phyloP scores from a whole-genome alignment of 2,329 filamentous ascomycete species.

The Aspergillus oerlinghausenensis region DNA sequence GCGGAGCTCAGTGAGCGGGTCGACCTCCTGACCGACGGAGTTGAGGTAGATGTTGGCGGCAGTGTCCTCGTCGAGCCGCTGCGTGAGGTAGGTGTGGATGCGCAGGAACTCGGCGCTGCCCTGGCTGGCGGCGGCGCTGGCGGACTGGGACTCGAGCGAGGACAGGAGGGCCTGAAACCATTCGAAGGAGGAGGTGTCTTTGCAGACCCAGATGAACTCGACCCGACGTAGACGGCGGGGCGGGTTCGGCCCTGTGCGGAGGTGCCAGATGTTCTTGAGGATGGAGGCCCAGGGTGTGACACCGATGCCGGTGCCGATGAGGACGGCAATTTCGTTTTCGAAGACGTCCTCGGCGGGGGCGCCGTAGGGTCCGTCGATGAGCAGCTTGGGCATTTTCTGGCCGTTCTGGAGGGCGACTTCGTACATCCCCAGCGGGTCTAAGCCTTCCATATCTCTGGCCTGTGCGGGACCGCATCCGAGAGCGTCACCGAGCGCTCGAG shows the following conservation, averaged over 20 bases:
- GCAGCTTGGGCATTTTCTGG: constrained; percentile 82
- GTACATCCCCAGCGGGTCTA: constrained; percentile 95
- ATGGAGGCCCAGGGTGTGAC: constrained; percentile 85
- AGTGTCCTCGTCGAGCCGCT: constrained; percentile 85
- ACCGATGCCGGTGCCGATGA: constrained; percentile 79
- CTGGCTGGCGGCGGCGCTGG: constrained; percentile 58
- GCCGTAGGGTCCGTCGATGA: constrained; percentile 93
- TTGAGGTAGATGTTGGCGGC: constrained; percentile 97
- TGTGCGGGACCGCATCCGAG: constrained; percentile 88
- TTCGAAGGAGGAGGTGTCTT: constrained; percentile 91
- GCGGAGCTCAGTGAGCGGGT: constrained; percentile 88
- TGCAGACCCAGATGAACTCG: constrained; percentile 99
- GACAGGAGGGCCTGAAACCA: constrained; percentile 96
- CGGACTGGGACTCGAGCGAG: constrained; percentile 82
- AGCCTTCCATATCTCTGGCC: constrained; percentile 80
- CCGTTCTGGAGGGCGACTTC: constrained; percentile 93
- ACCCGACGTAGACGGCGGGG: constrained; percentile 85
- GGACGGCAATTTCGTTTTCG: constrained; percentile 75
- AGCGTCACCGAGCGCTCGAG: constrained; percentile 84
- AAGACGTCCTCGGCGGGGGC: constrained; percentile 97
- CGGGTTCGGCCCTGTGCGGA: constrained; percentile 83
- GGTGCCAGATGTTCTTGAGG: constrained; percentile 97
- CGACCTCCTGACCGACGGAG: constrained; percentile 78
- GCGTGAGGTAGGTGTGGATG: constrained; percentile 96
- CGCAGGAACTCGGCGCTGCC: constrained; percentile 72